Base-by-base conservation (phyloP, 1,284 basidiomycete genomes). In the Boletus mariae region DNA sequence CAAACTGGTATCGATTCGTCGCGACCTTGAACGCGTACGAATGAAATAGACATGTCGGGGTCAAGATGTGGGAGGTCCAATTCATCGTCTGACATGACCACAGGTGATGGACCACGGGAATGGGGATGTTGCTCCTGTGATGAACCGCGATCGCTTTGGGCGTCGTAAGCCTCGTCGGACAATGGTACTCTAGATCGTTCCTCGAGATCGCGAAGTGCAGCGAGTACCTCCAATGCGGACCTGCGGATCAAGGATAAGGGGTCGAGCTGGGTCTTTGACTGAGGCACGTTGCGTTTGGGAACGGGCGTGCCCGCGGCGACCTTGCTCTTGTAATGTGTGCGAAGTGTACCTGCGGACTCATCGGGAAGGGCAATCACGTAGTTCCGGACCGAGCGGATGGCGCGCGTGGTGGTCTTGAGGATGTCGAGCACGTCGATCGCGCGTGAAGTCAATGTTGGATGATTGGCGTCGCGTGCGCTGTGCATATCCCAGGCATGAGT, bases 341-440 rank as follows among this genome's bases (percentile, higher is more conserved):
- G 78, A 49, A 79, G 76, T 4, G 78, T 75, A 26, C 75, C 78
- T 12, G 80, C 73, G 3, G 79, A 77, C 57, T 90, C 88, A 62
- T 89, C 86, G 0, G 90, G 90, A 15, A 92, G 79, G 0, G 87
- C 84, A 28, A 92, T 73, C 28, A 91, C 73, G 65, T 92, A 92
- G 66, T 91, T 90, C 23, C 90, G 80, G 31, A 91, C 85, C 25
- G 85, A 83, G 35, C 90, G 82, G 52, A 94, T 83, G 5, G 87
- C 82, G 44, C 77, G 80, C 5, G 91, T 93, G 0, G 89, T 92
- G 1, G 77, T 80, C 65, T 89, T 84, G 46, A 93, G 79, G 3
- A 84, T 73, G 9, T 73, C 74, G 7, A 92, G 77, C 5, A 93
- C 77, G 59, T 92, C 85, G 9, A 65, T 49, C 17, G 73, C 61